Base-by-base conservation (phyloP, 768 basidiomycete genomes). In the Collybiopsis luxurians region DNA sequence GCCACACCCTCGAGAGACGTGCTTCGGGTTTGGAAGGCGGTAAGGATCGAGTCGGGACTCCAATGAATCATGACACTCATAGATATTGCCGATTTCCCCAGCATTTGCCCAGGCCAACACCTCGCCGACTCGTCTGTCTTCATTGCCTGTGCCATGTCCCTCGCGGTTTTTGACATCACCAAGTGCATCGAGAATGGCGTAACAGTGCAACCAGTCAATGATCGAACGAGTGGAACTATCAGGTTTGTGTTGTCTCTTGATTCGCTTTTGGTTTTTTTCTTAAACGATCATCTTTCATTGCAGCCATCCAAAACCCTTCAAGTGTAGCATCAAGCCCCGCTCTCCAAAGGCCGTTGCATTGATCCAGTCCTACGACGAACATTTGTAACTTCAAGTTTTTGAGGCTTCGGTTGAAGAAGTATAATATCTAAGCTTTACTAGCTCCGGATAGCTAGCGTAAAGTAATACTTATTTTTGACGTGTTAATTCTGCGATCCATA, bases 11-110 rank as follows among this genome's bases (percentile, higher is more conserved):
- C 81, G 81, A 54, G 75, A 75, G 47, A 65, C 84, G 46, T 84
- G 81, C 62, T 90, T 88, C 69, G 87, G 87, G 6, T 90, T 87
- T 64, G 87, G 87, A 47, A 74, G 87, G 70, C 79, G 87, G 79
- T 78, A 58, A 59, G 78, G 69, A 46, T 55, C 55, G 38, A 57
- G 49, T 49, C 53, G n/a, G n/a, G n/a, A 28, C 2, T 30, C 4
- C 4, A 15, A 31, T 50, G 55, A 27, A 6, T 57, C 46, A 27
- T 24, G 44, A 40, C 38, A 46, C 44, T 47, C 59, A 53, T 38
- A 11, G 48, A 11, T 40, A 6, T 21, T 38, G 30, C 28, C 23
- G n/a, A n/a, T n/a, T n/a, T n/a, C n/a, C n/a, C n/a, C 30, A 39
- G 80, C 49, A 77, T 75, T 48, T 80, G 79, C 58, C 80, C 81